A percentile compares a stretch with the other conserved stretches of the same genome.
phyloP scores from a whole-genome alignment of 2,329 filamentous ascomycete genomes.

The Ambrosiella xylebori region DNA sequence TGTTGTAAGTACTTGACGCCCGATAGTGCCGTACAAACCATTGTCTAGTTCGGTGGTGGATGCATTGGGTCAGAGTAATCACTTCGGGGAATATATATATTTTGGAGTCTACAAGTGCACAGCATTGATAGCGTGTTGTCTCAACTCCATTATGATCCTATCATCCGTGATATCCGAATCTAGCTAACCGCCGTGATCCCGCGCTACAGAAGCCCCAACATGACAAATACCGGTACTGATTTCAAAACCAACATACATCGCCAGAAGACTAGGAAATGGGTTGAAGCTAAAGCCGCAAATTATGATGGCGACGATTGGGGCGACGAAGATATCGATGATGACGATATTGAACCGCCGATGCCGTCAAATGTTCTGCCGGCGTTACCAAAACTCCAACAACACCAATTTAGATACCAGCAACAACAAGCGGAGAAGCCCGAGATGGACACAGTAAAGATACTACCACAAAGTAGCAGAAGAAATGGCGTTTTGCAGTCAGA shows the following conservation, averaged over 20 bases:
- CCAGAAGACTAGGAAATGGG: slow-evolving; percentile 86
- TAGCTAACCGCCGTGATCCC: neutral
- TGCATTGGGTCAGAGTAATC: too few relatives aligned
- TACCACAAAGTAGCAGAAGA: too few relatives aligned
- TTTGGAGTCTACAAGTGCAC: too few relatives aligned
- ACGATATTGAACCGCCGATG: slow-evolving; percentile 23
- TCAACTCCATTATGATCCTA: too few relatives aligned
- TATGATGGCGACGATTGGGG: slow-evolving; percentile 96
- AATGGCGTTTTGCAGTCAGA: neutral
- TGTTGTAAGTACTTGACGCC: neutral
- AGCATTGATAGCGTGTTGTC: too few relatives aligned
- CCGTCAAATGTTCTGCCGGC: slow-evolving; percentile 16
- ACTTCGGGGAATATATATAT: too few relatives aligned
- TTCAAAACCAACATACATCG: slow-evolving; percentile 81
- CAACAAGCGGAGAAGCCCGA: neutral
- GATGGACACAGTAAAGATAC: too few relatives aligned
- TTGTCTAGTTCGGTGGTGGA: neutral
- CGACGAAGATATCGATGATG: slow-evolving; percentile 46
- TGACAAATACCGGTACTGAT: slow-evolving; percentile 13
- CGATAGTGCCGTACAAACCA: neutral
- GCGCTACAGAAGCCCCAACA: slow-evolving; percentile 1
- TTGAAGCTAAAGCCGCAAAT: slow-evolving; percentile 67
- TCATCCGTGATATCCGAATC: too few relatives aligned
- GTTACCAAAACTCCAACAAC: slow-evolving; percentile 7
- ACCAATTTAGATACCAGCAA: slow-evolving; percentile 7